Conservation (phyloP, 108 stramenopile genomes). For the Aurantiochytrium sp. region DNA sequence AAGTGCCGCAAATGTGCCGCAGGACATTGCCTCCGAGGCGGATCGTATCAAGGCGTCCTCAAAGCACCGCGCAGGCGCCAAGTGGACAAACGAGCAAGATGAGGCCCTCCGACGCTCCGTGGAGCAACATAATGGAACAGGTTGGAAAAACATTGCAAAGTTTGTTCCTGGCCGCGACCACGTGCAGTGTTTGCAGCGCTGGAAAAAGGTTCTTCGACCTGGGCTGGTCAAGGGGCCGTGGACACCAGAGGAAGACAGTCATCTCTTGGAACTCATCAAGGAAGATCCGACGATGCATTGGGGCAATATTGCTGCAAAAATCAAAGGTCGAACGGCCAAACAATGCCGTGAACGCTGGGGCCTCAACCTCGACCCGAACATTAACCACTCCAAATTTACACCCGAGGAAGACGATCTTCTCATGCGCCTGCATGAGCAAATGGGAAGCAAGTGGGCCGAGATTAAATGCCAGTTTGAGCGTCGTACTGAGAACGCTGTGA, state of each 20-base stretch:
- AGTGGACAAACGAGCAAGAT: neutral
- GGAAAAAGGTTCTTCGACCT: constrained; percentile 55
- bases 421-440: neutral
- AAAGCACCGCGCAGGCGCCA: neutral
- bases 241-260: neutral
- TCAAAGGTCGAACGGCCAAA: neutral
- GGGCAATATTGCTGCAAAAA: neutral
- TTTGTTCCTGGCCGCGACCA: neutral
- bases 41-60: neutral
- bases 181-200: constrained; percentile 57
- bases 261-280: neutral
- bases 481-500: neutral
- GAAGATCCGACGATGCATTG: neutral
- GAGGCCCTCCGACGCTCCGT: neutral
- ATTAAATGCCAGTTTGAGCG: neutral
- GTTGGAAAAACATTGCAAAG: neutral
- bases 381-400: neutral
- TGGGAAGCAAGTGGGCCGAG: constrained; percentile 12
- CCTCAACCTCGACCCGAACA: neutral
- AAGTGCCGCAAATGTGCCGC: neutral
- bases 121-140: neutral
- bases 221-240: constrained; percentile 43
- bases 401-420: neutral
- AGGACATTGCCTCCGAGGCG: neutral
- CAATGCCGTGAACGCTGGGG: constrained; percentile 14